Conservation (phyloP, 306 rosid genomes). For the Canavalia gladiata region DNA sequence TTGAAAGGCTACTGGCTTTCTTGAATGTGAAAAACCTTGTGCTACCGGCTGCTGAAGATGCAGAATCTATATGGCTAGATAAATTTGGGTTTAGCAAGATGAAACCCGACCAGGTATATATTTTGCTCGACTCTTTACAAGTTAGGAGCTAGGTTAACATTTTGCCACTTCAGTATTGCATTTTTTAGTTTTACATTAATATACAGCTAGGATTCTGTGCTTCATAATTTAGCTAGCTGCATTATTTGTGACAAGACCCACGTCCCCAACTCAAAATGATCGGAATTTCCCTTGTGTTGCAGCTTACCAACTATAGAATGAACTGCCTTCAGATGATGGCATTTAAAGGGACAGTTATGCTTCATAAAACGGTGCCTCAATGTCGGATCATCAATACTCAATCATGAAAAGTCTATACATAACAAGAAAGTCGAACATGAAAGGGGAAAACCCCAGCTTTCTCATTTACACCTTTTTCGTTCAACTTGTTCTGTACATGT, state of each 20-base stretch:
- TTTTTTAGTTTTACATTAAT: slow-evolving; percentile 14
- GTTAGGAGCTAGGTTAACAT: slow-evolving; percentile 28
- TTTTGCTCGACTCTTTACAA: slow-evolving; percentile 11
- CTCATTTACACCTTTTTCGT: neutral
- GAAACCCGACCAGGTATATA: slow-evolving; percentile 77
- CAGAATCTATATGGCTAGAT: slow-evolving; percentile 87
- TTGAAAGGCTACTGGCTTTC: slow-evolving; percentile 84
- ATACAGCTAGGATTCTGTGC: slow-evolving; percentile 21
- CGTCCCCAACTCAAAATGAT: slow-evolving; percentile 26
- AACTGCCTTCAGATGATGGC: slow-evolving; percentile 78
- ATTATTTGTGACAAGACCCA: neutral
- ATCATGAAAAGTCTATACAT: slow-evolving; percentile 39
- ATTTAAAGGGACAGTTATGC: slow-evolving; percentile 94
- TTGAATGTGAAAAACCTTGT: slow-evolving; percentile 81
- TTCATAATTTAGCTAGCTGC: slow-evolving; percentile 23
- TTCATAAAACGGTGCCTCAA: slow-evolving; percentile 75
- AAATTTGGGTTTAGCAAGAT: slow-evolving; percentile 87
- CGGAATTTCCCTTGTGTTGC: slow-evolving; percentile 46
- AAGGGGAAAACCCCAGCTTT: slow-evolving; percentile 46
- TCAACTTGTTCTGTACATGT: slow-evolving; percentile 33
- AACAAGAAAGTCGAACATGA: slow-evolving; percentile 38
- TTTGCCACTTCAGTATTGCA: slow-evolving; percentile 30
- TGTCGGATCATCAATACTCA: slow-evolving; percentile 60
- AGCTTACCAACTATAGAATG: slow-evolving; percentile 84
- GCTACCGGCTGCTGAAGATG: slow-evolving; percentile 96